Percentiles rank a stretch among this genome's conserved stretches.
phyloP scores from a whole-genome alignment of 805 yeast genomes.

The Metschnikowia borealis region DNA sequence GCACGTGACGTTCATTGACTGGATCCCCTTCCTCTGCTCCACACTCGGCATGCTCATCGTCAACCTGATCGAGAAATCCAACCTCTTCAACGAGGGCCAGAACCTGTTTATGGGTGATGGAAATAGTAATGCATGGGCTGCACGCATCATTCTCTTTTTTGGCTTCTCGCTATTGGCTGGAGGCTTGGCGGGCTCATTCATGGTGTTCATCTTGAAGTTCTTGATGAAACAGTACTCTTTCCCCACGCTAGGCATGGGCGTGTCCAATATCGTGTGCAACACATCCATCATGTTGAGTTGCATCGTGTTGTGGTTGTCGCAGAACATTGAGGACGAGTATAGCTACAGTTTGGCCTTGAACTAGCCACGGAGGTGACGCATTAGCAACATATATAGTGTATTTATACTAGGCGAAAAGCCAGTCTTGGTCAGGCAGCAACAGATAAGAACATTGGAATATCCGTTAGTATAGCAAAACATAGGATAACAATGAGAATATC shows the following conservation, averaged over 20 bases:
- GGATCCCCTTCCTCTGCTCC: conserved; percentile 91
- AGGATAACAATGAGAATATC: too few relatives aligned
- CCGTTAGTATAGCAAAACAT: too few relatives aligned
- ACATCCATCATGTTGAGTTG: conserved; percentile 83
- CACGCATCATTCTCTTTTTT: conserved; percentile 80
- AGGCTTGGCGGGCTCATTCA: conserved; percentile 88
- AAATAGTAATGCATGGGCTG: conserved; percentile 79
- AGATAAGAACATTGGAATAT: too few relatives aligned
- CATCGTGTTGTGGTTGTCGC: conserved; percentile 86
- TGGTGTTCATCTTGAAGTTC: conserved; percentile 82
- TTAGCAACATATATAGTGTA: conserved; percentile 2
- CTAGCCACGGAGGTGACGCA: conserved; percentile 2
- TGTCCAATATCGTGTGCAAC: conserved; percentile 79
- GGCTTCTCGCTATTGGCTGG: conserved; percentile 94
- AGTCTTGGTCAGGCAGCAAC: neutral
- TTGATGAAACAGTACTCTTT: conserved; percentile 70
- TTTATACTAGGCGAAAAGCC: neutral
- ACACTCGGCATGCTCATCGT: conserved; percentile 85
- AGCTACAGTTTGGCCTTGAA: conserved; percentile 82
- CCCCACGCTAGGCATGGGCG: conserved; percentile 94
- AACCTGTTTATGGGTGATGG: conserved; percentile 41
- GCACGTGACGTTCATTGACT: conserved; percentile 88
- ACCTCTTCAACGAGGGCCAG: conserved; percentile 43
- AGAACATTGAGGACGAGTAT: conserved; percentile 93
- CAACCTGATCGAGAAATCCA: conserved; percentile 66